Conservation (phyloP, 208 protist genomes). For the Leishmania lainsoni region DNA sequence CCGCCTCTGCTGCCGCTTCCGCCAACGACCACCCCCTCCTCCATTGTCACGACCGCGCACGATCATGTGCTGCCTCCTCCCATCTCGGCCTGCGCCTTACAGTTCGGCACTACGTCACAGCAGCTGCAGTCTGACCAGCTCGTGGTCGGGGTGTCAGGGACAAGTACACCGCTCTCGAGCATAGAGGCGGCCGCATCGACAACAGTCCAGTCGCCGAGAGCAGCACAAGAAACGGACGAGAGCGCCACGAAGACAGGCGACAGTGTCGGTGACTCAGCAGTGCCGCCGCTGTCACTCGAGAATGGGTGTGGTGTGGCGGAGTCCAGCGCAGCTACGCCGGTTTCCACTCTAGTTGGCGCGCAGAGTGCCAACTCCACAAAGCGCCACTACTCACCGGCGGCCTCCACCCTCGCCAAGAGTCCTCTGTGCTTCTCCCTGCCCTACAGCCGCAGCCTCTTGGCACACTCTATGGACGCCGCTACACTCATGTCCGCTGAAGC, state of each 20-base stretch:
- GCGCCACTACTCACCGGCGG: neutral
- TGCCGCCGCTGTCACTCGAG: neutral
- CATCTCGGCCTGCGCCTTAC: neutral
- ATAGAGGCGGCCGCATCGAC: neutral
- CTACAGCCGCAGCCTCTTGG: neutral
- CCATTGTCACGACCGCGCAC: neutral
- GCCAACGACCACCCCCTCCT: neutral
- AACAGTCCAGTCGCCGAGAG: conserved; percentile 11
- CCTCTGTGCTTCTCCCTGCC: conserved; percentile 1
- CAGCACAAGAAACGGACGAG: conserved; percentile 2
- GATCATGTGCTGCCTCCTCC: conserved; percentile 24
- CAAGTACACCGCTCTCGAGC: neutral
- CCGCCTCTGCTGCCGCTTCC: neutral
- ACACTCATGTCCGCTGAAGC: neutral
- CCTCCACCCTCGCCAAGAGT: neutral
- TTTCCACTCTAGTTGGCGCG: neutral
- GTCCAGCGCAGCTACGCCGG: neutral
- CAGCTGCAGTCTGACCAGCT: conserved; percentile 5
- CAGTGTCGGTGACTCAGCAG: neutral
- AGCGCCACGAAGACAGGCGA: neutral
- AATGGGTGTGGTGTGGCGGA: neutral
- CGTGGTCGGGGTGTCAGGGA: neutral
- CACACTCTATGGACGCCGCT: neutral
- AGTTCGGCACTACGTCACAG: conserved; percentile 6
- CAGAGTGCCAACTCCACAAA: neutral